Percentiles rank a stretch among this genome's conserved stretches.
Evolutionary conservation across 108 stramenopile genomes (phyloP).

Genomic region (Skeletonema potamos): DNA sequence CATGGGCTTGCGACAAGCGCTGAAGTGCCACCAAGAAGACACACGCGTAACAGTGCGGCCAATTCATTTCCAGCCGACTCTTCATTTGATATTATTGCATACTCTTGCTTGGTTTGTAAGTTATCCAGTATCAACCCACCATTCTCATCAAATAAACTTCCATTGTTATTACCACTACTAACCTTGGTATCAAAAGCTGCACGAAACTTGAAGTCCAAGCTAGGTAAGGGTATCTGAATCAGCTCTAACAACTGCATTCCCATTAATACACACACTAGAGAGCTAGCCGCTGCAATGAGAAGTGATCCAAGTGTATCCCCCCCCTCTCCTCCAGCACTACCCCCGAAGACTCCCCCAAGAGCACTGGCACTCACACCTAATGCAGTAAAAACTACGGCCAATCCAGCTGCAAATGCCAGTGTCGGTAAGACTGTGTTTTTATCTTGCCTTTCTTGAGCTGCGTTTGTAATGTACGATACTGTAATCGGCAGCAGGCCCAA

Average conservation of each 20-base stretch:
- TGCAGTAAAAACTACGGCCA: slow-evolving; percentile 74
- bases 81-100: slow-evolving; percentile 11
- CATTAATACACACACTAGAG: slow-evolving; percentile 71
- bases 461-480: slow-evolving; percentile 66
- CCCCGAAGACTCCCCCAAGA: slow-evolving; percentile 77
- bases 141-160: slow-evolving; percentile 42
- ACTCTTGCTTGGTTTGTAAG: neutral
- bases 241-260: slow-evolving; percentile 77
- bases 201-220: slow-evolving; percentile 31
- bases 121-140: slow-evolving; percentile 32
- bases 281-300: slow-evolving; percentile 50
- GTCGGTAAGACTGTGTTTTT: slow-evolving; percentile 63
- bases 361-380: slow-evolving; percentile 69
- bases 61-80: slow-evolving; percentile 23
- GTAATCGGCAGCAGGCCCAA: slow-evolving; percentile 81
- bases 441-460: slow-evolving; percentile 67
- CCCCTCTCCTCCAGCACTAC: slow-evolving; percentile 15
- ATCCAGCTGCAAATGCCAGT: slow-evolving; percentile 61
- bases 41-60: slow-evolving; percentile 62
- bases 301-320: slow-evolving; percentile 12
- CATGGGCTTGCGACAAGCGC: slow-evolving; percentile 81
- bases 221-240: slow-evolving; percentile 62
- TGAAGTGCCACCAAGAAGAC: slow-evolving; percentile 80
- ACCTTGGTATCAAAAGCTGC: slow-evolving; percentile 4
- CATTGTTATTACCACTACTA: slow-evolving; percentile 1